Evolutionary conservation across 768 basidiomycete genomes (phyloP).

Genomic region (Russula brevipes): DNA sequence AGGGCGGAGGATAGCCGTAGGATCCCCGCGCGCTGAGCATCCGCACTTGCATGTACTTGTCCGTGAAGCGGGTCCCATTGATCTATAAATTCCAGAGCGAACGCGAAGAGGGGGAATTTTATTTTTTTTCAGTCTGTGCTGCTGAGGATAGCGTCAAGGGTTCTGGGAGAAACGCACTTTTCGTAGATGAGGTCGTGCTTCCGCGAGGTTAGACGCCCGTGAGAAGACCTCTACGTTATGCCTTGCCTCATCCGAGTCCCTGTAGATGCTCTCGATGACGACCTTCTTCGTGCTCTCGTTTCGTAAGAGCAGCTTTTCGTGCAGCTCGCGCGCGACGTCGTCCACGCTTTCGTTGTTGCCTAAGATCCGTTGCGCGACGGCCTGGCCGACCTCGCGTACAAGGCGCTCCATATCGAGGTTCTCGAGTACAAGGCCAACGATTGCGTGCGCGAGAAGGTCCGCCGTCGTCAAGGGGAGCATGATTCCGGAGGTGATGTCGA

Average conservation of each 20-base stretch:
- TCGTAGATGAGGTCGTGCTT: conserved; percentile 73
- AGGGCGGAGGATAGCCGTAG: conserved; percentile 48
- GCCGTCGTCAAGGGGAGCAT: conserved; percentile 97
- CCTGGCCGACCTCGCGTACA: conserved; percentile 89
- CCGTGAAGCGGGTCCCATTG: conserved; percentile 92
- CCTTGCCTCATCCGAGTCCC: conserved; percentile 78
- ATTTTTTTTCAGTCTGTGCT: neutral
- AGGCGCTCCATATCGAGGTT: conserved; percentile 98
- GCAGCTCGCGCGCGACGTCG: conserved; percentile 90
- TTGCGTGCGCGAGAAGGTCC: conserved; percentile 89
- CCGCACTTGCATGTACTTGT: conserved; percentile 84
- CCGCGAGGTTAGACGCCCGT: conserved; percentile 59
- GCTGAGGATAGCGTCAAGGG: too few species aligned
- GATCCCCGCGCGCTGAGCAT: conserved; percentile 49
- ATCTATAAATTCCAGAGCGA: conserved; percentile 49
- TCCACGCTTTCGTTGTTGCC: conserved; percentile 95
- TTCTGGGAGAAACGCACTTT: conserved; percentile 47
- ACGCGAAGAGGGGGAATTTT: neutral
- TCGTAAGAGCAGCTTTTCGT: conserved; percentile 82
- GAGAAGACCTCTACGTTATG: conserved; percentile 89
- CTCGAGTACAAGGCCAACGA: conserved; percentile 93
- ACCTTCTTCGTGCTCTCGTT: conserved; percentile 98
- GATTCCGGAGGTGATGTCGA: conserved; percentile 86
- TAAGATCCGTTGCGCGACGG: conserved; percentile 87
- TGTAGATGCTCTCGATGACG: conserved; percentile 94